These are phyloP conservation scores for Triticum dicoccoides DNA, from an alignment of 176 grass and related monocot genomes.

Conservation along the genomic window DNA sequence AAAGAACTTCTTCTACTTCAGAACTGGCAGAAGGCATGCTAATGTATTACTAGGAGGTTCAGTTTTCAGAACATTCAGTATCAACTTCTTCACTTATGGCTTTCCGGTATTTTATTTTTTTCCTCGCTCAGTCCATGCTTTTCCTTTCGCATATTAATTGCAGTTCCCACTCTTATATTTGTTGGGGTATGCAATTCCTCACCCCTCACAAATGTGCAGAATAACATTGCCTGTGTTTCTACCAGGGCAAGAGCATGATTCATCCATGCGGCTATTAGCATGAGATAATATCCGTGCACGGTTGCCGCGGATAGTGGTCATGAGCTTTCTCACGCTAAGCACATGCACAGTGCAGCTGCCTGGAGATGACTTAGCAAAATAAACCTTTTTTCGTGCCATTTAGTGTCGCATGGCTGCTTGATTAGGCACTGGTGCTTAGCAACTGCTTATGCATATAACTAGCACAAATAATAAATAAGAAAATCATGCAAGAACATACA, in stretches of 20 bases:
- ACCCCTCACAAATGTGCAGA: background rate
- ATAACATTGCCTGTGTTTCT: background rate
- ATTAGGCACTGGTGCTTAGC: background rate
- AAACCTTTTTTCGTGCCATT: background rate
- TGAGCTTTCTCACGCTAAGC: conserved; percentile 2
- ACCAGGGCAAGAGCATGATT: background rate
- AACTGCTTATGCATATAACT: conserved; percentile 6
- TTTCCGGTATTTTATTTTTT: conserved; percentile 72
- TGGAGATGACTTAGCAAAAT: background rate
- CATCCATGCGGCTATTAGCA: background rate
- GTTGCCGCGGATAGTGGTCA: background rate
- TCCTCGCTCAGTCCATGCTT: background rate
- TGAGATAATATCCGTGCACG: background rate
- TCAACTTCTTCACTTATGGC: conserved; percentile 98
- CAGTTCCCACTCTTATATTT: conserved; percentile 21
- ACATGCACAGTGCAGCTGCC: background rate
- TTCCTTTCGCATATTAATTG: conserved; percentile 11
- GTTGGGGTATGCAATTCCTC: background rate
- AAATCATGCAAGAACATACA: background rate
- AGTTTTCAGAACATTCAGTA: conserved; percentile 78
- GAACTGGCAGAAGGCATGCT: conserved; percentile 76
- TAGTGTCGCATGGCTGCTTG: background rate
- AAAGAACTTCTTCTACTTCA: conserved; percentile 41
- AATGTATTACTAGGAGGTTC: conserved; percentile 74
- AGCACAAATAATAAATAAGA: background rate